These are phyloP conservation scores for Camillea tinctor DNA, from an alignment of 2,329 filamentous ascomycete genomes.

Conservation along the genomic window DNA sequence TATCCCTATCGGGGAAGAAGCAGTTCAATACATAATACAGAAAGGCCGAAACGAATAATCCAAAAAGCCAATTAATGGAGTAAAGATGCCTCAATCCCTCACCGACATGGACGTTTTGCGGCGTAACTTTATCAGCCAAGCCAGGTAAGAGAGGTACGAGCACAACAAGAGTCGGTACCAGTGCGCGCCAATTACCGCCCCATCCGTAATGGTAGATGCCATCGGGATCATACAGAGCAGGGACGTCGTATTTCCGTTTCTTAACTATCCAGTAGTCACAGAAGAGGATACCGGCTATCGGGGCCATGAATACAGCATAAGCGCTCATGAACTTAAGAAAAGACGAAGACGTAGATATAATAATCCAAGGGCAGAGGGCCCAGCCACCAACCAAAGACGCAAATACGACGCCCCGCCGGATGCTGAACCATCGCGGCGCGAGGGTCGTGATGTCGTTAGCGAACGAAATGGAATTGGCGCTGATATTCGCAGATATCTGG, in stretches of 20 bases:
- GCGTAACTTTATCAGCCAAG: slow-evolving; percentile 28
- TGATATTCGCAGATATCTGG: slow-evolving; percentile 31
- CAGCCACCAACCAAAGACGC: slow-evolving; percentile 34
- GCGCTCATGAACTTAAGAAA: slow-evolving; percentile 34
- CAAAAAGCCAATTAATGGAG: slow-evolving; percentile 31
- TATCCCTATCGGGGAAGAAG: slow-evolving; percentile 20
- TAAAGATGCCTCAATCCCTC: slow-evolving; percentile 28
- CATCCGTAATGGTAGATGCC: slow-evolving; percentile 36
- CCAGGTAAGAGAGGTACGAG: slow-evolving; percentile 34
- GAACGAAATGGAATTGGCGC: slow-evolving; percentile 30
- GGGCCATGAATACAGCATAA: slow-evolving; percentile 36
- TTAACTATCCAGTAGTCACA: slow-evolving; percentile 31
- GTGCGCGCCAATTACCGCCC: slow-evolving; percentile 35
- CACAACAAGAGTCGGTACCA: slow-evolving; percentile 20
- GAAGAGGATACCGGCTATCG: slow-evolving; percentile 23
- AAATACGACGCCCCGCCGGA: slow-evolving; percentile 32
- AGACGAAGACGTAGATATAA: slow-evolving; percentile 29
- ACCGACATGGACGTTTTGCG: slow-evolving; percentile 21
- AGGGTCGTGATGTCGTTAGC: slow-evolving; percentile 33
- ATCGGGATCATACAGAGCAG: slow-evolving; percentile 36
- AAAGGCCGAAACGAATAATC: slow-evolving; percentile 23
- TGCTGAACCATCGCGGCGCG: slow-evolving; percentile 32
- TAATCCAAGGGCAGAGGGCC: slow-evolving; percentile 37
- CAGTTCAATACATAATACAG: slow-evolving; percentile 23
- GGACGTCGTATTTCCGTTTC: slow-evolving; percentile 34